phyloP scores from a whole-genome alignment of 2,329 filamentous ascomycete genomes.

The Sporothrix luriei region DNA sequence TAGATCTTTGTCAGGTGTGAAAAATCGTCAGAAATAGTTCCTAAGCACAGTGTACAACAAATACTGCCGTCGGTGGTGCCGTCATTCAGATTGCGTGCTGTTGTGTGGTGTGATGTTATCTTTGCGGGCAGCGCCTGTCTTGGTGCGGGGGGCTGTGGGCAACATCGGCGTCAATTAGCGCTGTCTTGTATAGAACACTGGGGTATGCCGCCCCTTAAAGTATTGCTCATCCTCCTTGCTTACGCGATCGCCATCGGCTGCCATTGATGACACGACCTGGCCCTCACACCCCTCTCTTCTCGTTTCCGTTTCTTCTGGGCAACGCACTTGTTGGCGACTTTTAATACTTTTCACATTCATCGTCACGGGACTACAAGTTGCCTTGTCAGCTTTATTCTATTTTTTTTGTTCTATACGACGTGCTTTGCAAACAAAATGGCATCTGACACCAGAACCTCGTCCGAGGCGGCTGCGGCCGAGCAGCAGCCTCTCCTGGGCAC shows the following conservation, averaged over 20 bases:
- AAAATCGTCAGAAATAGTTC: no score
- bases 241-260: constrained; percentile 4
- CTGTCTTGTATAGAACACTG: not conserved
- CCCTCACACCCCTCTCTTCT: not conserved
- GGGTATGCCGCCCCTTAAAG: not conserved
- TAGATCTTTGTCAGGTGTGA: no score
- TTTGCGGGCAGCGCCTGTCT: not conserved
- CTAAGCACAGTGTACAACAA: not conserved
- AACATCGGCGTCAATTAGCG: not conserved
- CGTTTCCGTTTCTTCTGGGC: not conserved
- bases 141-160: not conserved
- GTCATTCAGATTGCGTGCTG: constrained; percentile 8
- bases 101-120: not conserved
- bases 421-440: not conserved
- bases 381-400: no score
- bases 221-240: not conserved
- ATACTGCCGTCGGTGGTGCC: not conserved
- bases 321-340: not conserved
- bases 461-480: constrained; percentile 11
- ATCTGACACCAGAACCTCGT: not conserved
- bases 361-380: not conserved
- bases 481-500: constrained; percentile 24
- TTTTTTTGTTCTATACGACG: no score
- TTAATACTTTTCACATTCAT: not conserved
- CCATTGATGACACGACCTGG: not conserved